Base-by-base conservation (phyloP, 192 early-diverging fungal genomes). In the Rhizophagus sp. region DNA sequence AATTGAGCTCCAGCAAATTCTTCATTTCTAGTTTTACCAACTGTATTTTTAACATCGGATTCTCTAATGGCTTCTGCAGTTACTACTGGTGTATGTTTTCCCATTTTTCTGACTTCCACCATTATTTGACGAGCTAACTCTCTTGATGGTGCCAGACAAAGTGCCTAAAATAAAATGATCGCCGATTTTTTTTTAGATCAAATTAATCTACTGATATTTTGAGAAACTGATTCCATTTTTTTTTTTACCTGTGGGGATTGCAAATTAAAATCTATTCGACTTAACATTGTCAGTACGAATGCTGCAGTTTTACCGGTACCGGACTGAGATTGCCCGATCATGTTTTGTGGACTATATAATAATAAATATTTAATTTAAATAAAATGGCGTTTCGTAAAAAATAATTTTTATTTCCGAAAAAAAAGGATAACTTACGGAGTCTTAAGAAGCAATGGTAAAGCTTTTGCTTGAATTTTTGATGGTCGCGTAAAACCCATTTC, bases 261-360 rank as follows among this genome's bases (percentile, higher is more conserved):
- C 8, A 91, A 70, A 62, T 84, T 88, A 68, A 87, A 88, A 82
- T 98, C 92, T 62, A 98, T 88, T 27, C 97, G 90, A 77, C 91
- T 92, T 13, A 99, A 89, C 91, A 99, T 97, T 1, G 95, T 94
- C 62, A 99, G 87, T 3, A 91, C 92, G 85, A 99, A 99, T 11
- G 97, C 96, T 1, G 98, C 98, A 25, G 98, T 98, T 85, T 99
- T 99, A 52, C 97, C 98, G 0, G 98, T 99, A 80, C 98, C 98
- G 19, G 96, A 96, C 84, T 98, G 97, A 76, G 97, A 98, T 86
- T 99, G 98, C 0, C 95, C 98, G 82, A 99, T 97, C 95, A 99
- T 94, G 83, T 99, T 98, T 81, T 87, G 90, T 9, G 97, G 92
- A n/a, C 89, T 90, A 82, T 15, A 57, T 8, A 27, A 41, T 57